A percentile compares a stretch with the other conserved stretches of the same genome.
These are phyloP conservation scores for Amanita muscaria DNA, from an alignment of 768 basidiomycete genomes.

Conservation along the genomic window DNA sequence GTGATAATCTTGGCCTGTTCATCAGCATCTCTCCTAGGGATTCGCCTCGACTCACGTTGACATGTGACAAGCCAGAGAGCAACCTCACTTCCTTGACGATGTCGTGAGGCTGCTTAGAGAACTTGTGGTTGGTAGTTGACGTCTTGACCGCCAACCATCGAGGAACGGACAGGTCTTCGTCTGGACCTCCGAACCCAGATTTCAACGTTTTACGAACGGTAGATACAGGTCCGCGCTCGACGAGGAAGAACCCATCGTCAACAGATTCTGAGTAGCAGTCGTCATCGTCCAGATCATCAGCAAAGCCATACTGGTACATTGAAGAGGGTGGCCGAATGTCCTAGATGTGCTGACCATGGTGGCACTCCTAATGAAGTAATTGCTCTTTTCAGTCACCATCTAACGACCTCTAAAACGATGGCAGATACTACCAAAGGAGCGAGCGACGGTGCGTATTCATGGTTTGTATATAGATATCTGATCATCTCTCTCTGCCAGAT, in stretches of 20 bases:
- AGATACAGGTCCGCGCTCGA: constrained; percentile 2
- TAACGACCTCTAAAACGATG: constrained; percentile 8
- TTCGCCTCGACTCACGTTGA: constrained; percentile 36
- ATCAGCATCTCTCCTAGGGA: neutral
- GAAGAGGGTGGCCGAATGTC: no score
- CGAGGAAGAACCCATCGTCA: constrained; percentile 6
- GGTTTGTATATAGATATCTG: neutral
- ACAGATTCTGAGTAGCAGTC: neutral
- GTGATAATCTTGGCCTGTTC: constrained; percentile 4
- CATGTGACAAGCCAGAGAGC: constrained; percentile 37
- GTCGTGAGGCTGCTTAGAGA: constrained; percentile 57
- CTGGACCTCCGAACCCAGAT: constrained; percentile 13
- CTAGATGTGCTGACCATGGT: no score
- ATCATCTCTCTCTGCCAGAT: constrained; percentile 33
- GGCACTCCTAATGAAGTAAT: no score
- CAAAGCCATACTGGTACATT: no score
- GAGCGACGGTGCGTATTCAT: constrained; percentile 22
- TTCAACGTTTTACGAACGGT: neutral
- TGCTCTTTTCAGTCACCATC: no score
- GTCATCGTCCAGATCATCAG: neutral
- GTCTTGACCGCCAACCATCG: constrained; percentile 47
- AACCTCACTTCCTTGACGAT: constrained; percentile 56
- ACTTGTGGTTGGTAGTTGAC: constrained; percentile 33
- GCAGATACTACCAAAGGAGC: constrained; percentile 17
- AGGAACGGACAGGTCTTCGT: constrained; percentile 12